Percentiles rank a stretch among this genome's conserved stretches.
These are phyloP conservation scores for Neurospora hispaniola DNA, from an alignment of 495 filamentous ascomycete species.

Conservation along the genomic window DNA sequence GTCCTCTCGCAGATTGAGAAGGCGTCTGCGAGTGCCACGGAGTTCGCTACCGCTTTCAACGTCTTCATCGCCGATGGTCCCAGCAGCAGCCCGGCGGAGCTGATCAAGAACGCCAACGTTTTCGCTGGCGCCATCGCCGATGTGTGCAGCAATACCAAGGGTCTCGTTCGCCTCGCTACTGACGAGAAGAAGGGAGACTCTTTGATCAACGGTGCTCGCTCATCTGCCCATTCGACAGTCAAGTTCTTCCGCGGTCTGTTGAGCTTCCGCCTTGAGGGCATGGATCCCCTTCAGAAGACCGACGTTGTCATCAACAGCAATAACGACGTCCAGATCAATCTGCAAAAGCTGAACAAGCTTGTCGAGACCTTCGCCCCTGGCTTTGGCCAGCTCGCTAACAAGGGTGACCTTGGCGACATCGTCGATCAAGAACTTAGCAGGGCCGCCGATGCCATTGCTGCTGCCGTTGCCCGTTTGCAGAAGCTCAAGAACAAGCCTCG, in stretches of 20 bases:
- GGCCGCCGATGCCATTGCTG: conserved; percentile 92
- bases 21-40: conserved; percentile 84
- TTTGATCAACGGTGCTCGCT: conserved; percentile 66
- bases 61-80: conserved; percentile 96
- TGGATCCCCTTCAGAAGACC: conserved; percentile 80
- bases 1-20: conserved; percentile 96
- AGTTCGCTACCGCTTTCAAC: conserved; percentile 96
- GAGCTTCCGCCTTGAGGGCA: conserved; percentile 83
- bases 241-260: conserved; percentile 92
- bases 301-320: conserved; percentile 96
- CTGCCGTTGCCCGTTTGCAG: conserved; percentile 75
- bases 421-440: conserved; percentile 87
- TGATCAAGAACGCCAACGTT: conserved; percentile 84
- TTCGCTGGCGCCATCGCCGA: conserved; percentile 88
- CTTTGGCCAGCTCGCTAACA: conserved; percentile 65
- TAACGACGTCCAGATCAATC: conserved; percentile 80
- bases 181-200: conserved; percentile 90
- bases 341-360: conserved; percentile 84
- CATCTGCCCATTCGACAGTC: conserved; percentile 79
- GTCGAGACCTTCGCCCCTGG: conserved; percentile 84
- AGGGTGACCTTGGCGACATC: conserved; percentile 83
- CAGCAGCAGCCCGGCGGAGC: conserved; percentile 78
- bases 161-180: conserved; percentile 83
- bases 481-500: conserved; percentile 90
- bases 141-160: conserved; percentile 92